Percentiles rank a stretch among this genome's conserved stretches.
Conservation (phyloP, 768 basidiomycete species). For the Brasilioporus rufonigricans region DNA sequence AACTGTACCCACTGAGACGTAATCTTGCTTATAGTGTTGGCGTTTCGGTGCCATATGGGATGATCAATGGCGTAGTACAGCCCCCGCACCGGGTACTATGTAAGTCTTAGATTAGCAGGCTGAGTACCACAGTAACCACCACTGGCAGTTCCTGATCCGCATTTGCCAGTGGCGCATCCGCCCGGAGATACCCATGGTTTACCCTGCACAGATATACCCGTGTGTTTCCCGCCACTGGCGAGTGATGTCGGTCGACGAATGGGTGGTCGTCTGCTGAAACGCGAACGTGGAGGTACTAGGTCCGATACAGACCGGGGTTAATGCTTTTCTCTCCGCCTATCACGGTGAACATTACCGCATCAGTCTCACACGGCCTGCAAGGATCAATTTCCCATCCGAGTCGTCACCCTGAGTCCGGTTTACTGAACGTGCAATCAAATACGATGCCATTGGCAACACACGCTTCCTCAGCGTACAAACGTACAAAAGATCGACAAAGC, state of each 20-base stretch:
- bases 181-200: no score
- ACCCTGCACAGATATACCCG: neutral
- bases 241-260: neutral
- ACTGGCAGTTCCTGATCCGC: no score
- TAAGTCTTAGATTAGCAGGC: no score
- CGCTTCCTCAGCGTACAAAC: neutral
- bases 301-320: neutral
- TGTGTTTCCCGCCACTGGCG: neutral
- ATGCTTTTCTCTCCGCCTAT: neutral
- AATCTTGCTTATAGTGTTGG: no score
- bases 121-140: no score
- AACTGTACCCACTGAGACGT: no score
- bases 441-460: neutral
- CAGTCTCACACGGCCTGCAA: neutral
- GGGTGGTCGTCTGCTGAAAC: neutral
- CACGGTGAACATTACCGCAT: neutral
- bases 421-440: neutral
- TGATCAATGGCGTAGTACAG: no score
- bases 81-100: no score
- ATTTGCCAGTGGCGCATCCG: no score
- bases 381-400: no score
- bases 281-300: neutral
- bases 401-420: neutral
- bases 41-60: no score
- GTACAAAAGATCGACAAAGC: neutral